Conservation (phyloP, 768 basidiomycete species). For the Amanita phalloides region DNA sequence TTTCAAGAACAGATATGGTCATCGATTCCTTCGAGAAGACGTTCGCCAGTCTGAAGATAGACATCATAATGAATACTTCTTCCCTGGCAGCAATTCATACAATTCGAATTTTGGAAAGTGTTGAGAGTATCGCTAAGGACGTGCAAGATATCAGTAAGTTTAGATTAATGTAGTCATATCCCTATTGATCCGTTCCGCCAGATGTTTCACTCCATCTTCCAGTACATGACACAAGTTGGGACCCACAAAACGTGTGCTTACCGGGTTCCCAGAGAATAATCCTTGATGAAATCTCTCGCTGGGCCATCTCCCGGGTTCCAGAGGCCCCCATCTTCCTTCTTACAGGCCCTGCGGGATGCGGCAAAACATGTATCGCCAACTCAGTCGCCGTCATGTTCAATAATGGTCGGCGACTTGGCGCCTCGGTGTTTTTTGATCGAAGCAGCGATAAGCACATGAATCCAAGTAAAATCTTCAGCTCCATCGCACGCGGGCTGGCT, state of each 20-base stretch:
- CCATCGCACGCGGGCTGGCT: conserved; percentile 21
- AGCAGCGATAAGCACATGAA: conserved; percentile 9
- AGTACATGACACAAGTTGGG: conserved; percentile 6
- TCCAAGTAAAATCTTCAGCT: conserved; percentile 18
- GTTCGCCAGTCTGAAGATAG: conserved; percentile 3
- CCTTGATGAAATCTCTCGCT: conserved; percentile 11
- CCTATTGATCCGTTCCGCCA: not conserved
- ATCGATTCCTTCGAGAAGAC: conserved; percentile 2
- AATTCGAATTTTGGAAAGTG: conserved; percentile 5
- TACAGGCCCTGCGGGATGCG: conserved; percentile 16
- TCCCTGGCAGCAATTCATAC: not conserved
- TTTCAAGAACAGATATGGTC: not conserved
- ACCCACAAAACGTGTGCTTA: conserved; percentile 4
- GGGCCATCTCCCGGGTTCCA: conserved; percentile 10
- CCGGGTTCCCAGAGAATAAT: conserved; percentile 7
- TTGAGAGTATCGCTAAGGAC: conserved; percentile 1
- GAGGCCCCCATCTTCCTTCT: conserved; percentile 15
- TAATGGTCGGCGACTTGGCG: conserved; percentile 17
- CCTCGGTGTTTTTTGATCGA: conserved; percentile 18
- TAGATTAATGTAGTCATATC: not conserved
- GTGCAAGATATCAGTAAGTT: conserved; percentile 1
- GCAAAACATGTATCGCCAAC: conserved; percentile 21
- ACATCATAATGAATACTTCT: conserved; percentile 1
- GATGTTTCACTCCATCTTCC: conserved; percentile 3
- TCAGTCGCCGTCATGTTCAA: conserved; percentile 17